These are phyloP conservation scores for Meyerozyma athensensis DNA, from an alignment of 1,139 yeast species.

Conservation along the genomic window DNA sequence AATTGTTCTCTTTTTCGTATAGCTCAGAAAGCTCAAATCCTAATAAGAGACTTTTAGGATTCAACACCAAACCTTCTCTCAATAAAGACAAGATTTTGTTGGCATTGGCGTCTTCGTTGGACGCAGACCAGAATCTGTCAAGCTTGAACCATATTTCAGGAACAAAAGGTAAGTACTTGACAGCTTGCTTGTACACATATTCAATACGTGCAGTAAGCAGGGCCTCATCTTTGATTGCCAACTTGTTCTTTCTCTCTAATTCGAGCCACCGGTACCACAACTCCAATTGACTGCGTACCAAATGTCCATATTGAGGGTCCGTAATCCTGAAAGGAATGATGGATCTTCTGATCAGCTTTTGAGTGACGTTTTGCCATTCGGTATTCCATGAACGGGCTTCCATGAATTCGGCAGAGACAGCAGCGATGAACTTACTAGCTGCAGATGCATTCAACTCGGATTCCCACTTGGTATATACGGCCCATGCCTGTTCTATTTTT, in stretches of 20 bases:
- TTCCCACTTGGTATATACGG: conserved; percentile 78
- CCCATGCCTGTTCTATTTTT: conserved; percentile 77
- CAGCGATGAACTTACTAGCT: conserved; percentile 82
- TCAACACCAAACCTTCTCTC: conserved; percentile 53
- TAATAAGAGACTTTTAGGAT: conserved; percentile 68
- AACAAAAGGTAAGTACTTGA: conserved; percentile 61
- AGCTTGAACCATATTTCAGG: conserved; percentile 87
- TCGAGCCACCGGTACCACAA: conserved; percentile 74
- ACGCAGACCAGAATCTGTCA: conserved; percentile 26
- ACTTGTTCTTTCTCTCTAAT: conserved; percentile 71
- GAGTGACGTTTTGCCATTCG: conserved; percentile 60
- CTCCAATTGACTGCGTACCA: conserved; percentile 37
- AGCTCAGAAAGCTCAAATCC: conserved; percentile 66
- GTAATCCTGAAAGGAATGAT: conserved; percentile 29
- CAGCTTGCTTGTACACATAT: conserved; percentile 70
- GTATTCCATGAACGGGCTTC: conserved; percentile 74
- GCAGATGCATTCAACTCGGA: conserved; percentile 68
- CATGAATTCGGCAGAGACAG: conserved; percentile 84
- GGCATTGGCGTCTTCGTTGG: conserved; percentile 33
- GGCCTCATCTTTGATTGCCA: conserved; percentile 50
- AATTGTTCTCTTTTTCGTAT: conserved; percentile 55
- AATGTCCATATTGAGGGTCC: conserved; percentile 18
- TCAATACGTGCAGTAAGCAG: conserved; percentile 56
- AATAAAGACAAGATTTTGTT: conserved; percentile 39
- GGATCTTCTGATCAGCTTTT: conserved; percentile 33